Base-by-base conservation (phyloP, 1,284 basidiomycete genomes). In the Marasmius sp. region DNA sequence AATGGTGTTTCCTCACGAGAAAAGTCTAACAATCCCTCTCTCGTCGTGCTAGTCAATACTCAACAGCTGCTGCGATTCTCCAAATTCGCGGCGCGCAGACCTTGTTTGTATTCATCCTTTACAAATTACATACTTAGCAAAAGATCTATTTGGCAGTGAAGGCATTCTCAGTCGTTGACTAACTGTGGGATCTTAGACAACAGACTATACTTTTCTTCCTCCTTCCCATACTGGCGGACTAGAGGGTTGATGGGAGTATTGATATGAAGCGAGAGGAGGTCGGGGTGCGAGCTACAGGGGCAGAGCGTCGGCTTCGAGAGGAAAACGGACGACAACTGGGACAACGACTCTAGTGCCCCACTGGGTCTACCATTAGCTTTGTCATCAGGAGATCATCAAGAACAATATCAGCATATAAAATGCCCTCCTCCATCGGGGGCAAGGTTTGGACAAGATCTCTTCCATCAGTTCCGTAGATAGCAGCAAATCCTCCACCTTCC, bases 41-140 rank as follows among this genome's bases (percentile, higher is more conserved):
- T 45, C 37, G 14, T 20, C 49, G 50, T 58, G 57, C 38, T 47
- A 89, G 91, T 38, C 89, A 91, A 53, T 96, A 94, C 75, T 78
- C 97, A 57, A 95, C 94, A 1, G 92, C 92, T 3, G 92, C 93
- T 1, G 89, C 89, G 10, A 94, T 95, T 68, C 96, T 93, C 85
- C 87, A n/a, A 27, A 27, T 27, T 27, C 27, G 5, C 27, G 27
- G 27, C 5, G 27, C 27, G 27, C 27, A 5, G 27, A 27, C 27
- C 27, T 27, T 27, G 27, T 27, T 27, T 27, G 27, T 27, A 27
- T 27, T 27, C 27, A 5, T 27, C 2, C 27, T 27, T 27, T 27
- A 27, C 27, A 27, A 27, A 27, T 27, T 2, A 27, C 27, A 27
- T 27, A 27, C 27, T 27, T 27, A 5, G 27, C 27, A 27, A 5